Percentiles rank a stretch among this genome's conserved stretches.
These are phyloP conservation scores for Toxicodendron radicans DNA, from an alignment of 345 rosid species.

Conservation along the genomic window DNA sequence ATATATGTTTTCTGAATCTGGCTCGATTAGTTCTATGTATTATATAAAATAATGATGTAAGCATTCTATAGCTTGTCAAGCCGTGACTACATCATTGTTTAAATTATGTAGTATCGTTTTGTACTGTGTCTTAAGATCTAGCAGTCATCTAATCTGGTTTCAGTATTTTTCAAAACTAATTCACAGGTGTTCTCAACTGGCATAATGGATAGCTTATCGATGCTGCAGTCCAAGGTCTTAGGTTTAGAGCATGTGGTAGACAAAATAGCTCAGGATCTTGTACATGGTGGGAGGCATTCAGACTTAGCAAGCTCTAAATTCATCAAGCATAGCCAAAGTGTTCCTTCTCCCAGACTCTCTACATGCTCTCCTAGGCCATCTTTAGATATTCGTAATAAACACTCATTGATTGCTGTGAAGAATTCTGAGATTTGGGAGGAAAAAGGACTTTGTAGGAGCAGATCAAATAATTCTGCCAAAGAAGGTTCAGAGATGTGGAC, in stretches of 20 bases:
- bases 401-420: slow-evolving; percentile 47
- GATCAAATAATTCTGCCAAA: slow-evolving; percentile 40
- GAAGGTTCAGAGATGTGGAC: slow-evolving; percentile 47
- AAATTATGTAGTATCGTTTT: slow-evolving; percentile 2
- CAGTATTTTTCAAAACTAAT: slow-evolving; percentile 1
- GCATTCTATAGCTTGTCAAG: not conserved
- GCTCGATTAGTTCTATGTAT: not conserved
- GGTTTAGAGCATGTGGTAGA: slow-evolving; percentile 75
- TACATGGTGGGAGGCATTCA: slow-evolving; percentile 38
- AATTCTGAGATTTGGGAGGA: slow-evolving; percentile 55
- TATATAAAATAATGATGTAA: not conserved
- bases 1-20: not conserved
- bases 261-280: slow-evolving; percentile 43
- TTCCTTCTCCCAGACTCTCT: slow-evolving; percentile 64
- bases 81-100: not conserved
- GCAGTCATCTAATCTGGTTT: not conserved
- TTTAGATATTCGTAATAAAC: slow-evolving; percentile 45
- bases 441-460: slow-evolving; percentile 46
- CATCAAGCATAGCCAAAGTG: slow-evolving; percentile 50
- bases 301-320: slow-evolving; percentile 43
- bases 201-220: slow-evolving; percentile 57
- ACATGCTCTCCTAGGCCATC: slow-evolving; percentile 71
- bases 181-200: slow-evolving; percentile 70
- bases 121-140: not conserved
- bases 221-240: slow-evolving; percentile 70